Evolutionary conservation across 2,329 filamentous ascomycete genomes (phyloP).

Genomic region (Talaromyces sp.): DNA sequence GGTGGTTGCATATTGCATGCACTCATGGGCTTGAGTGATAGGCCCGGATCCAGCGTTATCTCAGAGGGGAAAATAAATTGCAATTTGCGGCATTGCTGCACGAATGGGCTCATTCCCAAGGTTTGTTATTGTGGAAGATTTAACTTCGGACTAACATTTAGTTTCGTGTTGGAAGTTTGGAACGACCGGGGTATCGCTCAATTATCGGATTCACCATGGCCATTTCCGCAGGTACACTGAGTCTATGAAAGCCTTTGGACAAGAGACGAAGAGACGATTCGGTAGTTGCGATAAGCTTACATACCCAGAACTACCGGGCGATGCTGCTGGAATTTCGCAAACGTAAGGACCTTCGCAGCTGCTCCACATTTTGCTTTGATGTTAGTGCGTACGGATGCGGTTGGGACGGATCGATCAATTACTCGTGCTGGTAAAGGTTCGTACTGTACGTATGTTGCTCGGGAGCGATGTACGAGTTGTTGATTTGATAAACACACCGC

Average conservation of each 20-base stretch:
- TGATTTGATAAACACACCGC: not conserved
- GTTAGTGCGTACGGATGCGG: not conserved
- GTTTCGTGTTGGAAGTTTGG: constrained; percentile 10
- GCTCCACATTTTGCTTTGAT: too few relatives aligned
- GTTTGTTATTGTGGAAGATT: not conserved
- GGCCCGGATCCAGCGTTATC: constrained; percentile 7
- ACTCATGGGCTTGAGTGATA: not conserved
- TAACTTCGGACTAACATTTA: constrained; percentile 11
- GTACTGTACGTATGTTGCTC: too few relatives aligned
- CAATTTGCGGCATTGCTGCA: not conserved
- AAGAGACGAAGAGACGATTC: too few relatives aligned
- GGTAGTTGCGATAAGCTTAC: too few relatives aligned
- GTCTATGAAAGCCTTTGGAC: too few relatives aligned
- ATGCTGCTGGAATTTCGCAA: too few relatives aligned
- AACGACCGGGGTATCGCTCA: constrained; percentile 14
- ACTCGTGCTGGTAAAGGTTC: not conserved
- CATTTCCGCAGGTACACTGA: too few relatives aligned
- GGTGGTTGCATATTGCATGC: constrained; percentile 4
- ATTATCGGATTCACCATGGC: not conserved
- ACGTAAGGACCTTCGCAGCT: too few relatives aligned
- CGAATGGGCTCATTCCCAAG: not conserved
- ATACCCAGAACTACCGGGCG: too few relatives aligned
- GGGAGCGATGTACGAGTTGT: not conserved
- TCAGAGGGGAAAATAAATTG: not conserved
- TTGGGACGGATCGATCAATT: not conserved